Percentiles rank a stretch among this genome's conserved stretches.
Conservation (phyloP, 2,329 filamentous ascomycete genomes). For the Colletotrichum filicis region DNA sequence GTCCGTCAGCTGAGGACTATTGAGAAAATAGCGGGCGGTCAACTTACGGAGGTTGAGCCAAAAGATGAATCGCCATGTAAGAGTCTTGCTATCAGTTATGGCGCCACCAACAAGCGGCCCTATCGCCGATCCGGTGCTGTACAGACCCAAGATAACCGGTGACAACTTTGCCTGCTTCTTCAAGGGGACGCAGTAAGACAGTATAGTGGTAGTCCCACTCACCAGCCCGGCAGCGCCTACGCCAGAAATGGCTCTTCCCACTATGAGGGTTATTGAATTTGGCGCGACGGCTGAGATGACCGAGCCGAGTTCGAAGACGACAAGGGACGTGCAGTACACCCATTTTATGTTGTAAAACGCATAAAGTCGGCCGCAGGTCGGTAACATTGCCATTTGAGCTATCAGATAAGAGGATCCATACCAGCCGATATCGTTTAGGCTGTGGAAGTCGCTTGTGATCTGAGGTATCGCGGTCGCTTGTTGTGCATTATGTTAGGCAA, state of each 20-base stretch:
- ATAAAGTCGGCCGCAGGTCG: conserved; percentile 44
- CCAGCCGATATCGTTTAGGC: conserved; percentile 49
- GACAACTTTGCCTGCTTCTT: too few relatives aligned
- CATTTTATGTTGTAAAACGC: conserved; percentile 45
- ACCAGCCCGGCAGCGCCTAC: neutral
- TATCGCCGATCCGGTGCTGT: too few relatives aligned
- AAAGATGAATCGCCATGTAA: too few relatives aligned
- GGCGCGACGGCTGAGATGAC: conserved; percentile 39
- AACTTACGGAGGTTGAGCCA: too few relatives aligned
- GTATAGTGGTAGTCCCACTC: too few relatives aligned
- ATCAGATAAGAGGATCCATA: conserved; percentile 44
- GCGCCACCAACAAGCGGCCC: too few relatives aligned
- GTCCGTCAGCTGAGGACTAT: too few relatives aligned
- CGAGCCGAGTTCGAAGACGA: conserved; percentile 41
- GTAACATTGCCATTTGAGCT: conserved; percentile 39
- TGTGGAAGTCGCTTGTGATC: conserved; percentile 45
- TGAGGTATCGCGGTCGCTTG: conserved; percentile 40
- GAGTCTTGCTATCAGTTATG: too few relatives aligned
- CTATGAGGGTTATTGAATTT: conserved; percentile 32
- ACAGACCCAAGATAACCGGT: too few relatives aligned
- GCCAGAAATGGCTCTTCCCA: conserved; percentile 33
- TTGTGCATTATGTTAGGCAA: too few relatives aligned
- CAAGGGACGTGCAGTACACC: conserved; percentile 39
- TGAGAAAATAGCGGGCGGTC: too few relatives aligned
- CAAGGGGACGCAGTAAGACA: neutral